phyloP scores from a whole-genome alignment of 2,329 filamentous ascomycete species.

The Zymoseptoria pseudotritici region DNA sequence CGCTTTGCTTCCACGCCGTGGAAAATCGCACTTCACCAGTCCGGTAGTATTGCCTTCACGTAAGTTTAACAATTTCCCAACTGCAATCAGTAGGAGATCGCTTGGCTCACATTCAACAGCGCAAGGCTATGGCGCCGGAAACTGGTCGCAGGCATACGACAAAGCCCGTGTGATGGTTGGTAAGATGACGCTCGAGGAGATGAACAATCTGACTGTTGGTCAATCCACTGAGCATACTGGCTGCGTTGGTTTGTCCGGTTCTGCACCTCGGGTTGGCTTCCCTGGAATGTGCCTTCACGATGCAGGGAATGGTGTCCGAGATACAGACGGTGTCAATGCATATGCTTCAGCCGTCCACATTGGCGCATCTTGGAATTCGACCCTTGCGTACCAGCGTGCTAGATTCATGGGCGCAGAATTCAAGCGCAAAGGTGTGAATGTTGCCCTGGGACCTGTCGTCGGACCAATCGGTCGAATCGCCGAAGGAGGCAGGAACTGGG shows the following conservation, averaged over 20 bases:
- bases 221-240: conserved; percentile 24
- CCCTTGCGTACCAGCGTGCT: conserved; percentile 46
- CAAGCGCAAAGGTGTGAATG: conserved; percentile 47
- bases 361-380: conserved; percentile 46
- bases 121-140: conserved; percentile 26
- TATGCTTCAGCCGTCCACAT: conserved; percentile 38
- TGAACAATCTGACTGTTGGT: conserved; percentile 32
- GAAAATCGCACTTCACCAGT: conserved; percentile 21
- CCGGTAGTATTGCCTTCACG: conserved; percentile 27
- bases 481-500: conserved; percentile 62
- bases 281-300: conserved; percentile 37
- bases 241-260: conserved; percentile 32
- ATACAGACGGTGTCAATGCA: conserved; percentile 36
- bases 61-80: conserved; percentile 2
- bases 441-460: conserved; percentile 61
- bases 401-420: conserved; percentile 52
- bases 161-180: conserved; percentile 27
- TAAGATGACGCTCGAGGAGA: conserved; percentile 31
- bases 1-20: conserved; percentile 19
- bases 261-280: conserved; percentile 31
- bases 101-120: conserved; percentile 9
- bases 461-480: conserved; percentile 65
- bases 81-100: not conserved
- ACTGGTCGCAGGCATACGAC: conserved; percentile 28
- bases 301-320: conserved; percentile 37